Conservation (phyloP, 1,139 yeast genomes). For the Scheffersomyces cryptocercus region DNA sequence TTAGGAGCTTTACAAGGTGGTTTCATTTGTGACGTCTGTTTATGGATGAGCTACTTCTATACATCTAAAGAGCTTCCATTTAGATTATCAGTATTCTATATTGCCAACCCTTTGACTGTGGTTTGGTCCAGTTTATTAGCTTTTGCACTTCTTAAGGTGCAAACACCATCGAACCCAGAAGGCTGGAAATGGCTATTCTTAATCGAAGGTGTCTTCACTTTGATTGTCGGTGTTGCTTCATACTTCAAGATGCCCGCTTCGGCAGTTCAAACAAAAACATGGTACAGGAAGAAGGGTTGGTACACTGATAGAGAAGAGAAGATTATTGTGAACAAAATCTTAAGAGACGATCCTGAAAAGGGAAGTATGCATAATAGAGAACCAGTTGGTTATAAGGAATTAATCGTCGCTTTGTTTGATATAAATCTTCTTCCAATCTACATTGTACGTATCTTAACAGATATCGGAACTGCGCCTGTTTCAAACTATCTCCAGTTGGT, state of each 20-base stretch:
- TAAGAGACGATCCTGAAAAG: slow-evolving; percentile 34
- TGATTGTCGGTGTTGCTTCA: slow-evolving; percentile 27
- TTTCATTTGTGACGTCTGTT: slow-evolving; percentile 29
- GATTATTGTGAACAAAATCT: slow-evolving; percentile 29
- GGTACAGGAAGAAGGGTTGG: slow-evolving; percentile 35
- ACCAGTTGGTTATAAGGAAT: slow-evolving; percentile 22
- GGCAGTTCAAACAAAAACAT: slow-evolving; percentile 27
- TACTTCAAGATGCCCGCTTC: slow-evolving; percentile 38
- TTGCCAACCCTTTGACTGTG: slow-evolving; percentile 22
- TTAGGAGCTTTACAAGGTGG: slow-evolving; percentile 33
- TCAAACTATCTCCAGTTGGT: slow-evolving; percentile 15
- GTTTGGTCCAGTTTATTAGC: slow-evolving; percentile 27
- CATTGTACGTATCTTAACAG: slow-evolving; percentile 16
- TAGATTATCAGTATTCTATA: slow-evolving; percentile 28
- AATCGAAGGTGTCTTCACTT: slow-evolving; percentile 33
- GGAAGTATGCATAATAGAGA: slow-evolving; percentile 37
- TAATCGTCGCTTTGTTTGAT: slow-evolving; percentile 20
- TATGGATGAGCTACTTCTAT: slow-evolving; percentile 36
- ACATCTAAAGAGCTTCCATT: slow-evolving; percentile 26
- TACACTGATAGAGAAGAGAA: slow-evolving; percentile 37
- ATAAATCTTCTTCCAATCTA: slow-evolving; percentile 26
- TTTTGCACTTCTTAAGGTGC: slow-evolving; percentile 27
- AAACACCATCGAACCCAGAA: slow-evolving; percentile 11
- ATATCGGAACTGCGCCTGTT: slow-evolving; percentile 14
- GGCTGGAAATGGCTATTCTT: slow-evolving; percentile 41